Conservation (phyloP, 495 filamentous ascomycete species). For the Annulohypoxylon nitens region DNA sequence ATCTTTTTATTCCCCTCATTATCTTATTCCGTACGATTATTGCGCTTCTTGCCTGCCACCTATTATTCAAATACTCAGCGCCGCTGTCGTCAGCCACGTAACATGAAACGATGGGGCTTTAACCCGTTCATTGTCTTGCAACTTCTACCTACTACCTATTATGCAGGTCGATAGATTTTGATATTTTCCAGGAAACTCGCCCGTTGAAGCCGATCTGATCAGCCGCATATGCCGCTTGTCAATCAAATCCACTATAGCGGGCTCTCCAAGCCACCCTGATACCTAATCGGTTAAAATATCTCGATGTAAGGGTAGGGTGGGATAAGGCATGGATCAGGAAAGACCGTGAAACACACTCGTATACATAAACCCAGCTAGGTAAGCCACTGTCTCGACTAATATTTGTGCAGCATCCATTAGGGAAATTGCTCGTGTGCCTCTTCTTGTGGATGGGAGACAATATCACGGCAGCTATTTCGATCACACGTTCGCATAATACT, state of each 20-base stretch:
- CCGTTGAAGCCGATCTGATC: background rate
- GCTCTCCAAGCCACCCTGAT: background rate
- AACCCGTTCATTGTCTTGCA: slow-evolving; percentile 18
- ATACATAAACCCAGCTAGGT: slow-evolving; percentile 14
- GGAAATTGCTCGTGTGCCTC: slow-evolving; percentile 42
- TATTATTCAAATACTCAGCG: slow-evolving; percentile 5
- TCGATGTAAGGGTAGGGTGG: slow-evolving; percentile 16
- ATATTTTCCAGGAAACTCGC: background rate
- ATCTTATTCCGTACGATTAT: background rate
- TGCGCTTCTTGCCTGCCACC: background rate
- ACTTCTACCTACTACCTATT: background rate
- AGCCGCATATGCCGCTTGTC: slow-evolving; percentile 13
- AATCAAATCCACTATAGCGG: background rate
- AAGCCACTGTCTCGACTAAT: background rate
- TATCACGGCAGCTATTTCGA: slow-evolving; percentile 12
- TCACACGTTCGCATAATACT: slow-evolving; percentile 8
- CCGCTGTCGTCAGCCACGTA: background rate
- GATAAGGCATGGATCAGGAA: slow-evolving; percentile 5
- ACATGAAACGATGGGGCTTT: slow-evolving; percentile 10
- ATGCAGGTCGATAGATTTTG: background rate
- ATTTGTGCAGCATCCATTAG: slow-evolving; percentile 11
- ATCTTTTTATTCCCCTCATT: slow-evolving; percentile 9
- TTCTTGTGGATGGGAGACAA: slow-evolving; percentile 24
- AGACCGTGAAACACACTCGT: slow-evolving; percentile 23
- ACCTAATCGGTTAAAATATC: slow-evolving; percentile 8